Conservation (phyloP, 1,284 basidiomycete genomes). For the Trichosporon asahii region DNA sequence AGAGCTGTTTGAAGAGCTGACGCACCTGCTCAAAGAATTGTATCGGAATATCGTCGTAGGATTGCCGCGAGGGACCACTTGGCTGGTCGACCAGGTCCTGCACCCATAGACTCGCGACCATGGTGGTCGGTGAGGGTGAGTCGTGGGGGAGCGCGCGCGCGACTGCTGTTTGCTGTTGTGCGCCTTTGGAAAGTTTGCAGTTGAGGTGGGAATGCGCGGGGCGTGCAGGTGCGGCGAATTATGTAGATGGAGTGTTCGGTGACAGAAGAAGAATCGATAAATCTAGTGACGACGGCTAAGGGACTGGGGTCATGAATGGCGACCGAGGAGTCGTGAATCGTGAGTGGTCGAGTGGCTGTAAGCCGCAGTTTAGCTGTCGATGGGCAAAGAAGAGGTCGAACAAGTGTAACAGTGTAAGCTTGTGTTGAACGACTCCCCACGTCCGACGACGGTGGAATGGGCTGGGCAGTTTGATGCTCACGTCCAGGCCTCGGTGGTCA, state of each 20-base stretch:
- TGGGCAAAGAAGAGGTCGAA: neutral
- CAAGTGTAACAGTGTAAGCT: neutral
- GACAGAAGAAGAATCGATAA: neutral
- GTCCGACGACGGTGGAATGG: neutral
- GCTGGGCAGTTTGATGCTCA: neutral
- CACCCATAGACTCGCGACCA: neutral
- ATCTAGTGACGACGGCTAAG: neutral
- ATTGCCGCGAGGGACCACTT: neutral
- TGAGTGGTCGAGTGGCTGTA: neutral
- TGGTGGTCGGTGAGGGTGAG: neutral
- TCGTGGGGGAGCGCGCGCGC: neutral
- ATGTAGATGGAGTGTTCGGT: neutral
- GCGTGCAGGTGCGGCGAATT: too few species aligned
- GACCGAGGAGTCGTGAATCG: neutral
- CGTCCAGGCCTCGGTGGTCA: too few species aligned
- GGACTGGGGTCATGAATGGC: neutral
- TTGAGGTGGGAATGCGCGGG: neutral
- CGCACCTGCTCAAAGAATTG: neutral
- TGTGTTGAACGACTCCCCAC: neutral
- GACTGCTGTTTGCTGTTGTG: neutral
- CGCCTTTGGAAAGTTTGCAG: neutral
- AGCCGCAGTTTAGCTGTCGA: neutral
- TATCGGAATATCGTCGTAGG: neutral
- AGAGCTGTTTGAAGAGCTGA: neutral
- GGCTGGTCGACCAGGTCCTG: neutral